phyloP scores from a whole-genome alignment of 2,329 filamentous ascomycete species.

The Exophiala calicioides region DNA sequence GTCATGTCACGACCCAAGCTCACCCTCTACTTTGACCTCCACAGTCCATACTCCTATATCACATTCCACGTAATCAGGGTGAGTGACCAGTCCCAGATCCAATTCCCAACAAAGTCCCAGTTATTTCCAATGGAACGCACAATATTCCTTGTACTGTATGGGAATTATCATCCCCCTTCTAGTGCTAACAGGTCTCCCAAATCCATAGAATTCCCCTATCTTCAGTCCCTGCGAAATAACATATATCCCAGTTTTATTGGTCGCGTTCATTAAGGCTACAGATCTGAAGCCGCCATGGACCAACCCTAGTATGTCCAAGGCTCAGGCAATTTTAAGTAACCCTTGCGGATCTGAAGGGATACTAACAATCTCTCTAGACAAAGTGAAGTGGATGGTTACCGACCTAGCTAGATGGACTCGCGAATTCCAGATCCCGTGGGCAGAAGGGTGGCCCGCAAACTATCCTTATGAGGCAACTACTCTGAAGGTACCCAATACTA shows the following conservation, averaged over 20 bases:
- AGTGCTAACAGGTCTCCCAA: too few relatives aligned
- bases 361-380: too few relatives aligned
- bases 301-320: constrained; percentile 49
- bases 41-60: constrained; percentile 62
- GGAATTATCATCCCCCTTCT: too few relatives aligned
- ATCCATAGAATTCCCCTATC: constrained; percentile 57
- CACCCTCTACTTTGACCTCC: constrained; percentile 59
- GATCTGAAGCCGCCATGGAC: constrained; percentile 56
- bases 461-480: constrained; percentile 54
- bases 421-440: constrained; percentile 55
- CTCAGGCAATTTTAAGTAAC: too few relatives aligned
- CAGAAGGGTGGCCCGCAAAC: constrained; percentile 55
- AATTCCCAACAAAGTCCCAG: too few relatives aligned
- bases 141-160: too few relatives aligned
- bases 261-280: constrained; percentile 59
- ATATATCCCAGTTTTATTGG: constrained; percentile 62
- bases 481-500: constrained; percentile 41
- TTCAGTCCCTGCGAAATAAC: constrained; percentile 58
- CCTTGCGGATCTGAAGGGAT: too few relatives aligned
- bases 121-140: too few relatives aligned
- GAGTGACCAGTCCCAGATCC: not conserved
- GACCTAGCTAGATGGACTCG: constrained; percentile 59
- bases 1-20: constrained; percentile 53
- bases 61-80: constrained; percentile 59
- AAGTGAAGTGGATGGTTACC: constrained; percentile 56